phyloP scores from a whole-genome alignment of 148 eudicot genomes.

The Persicaria tinctoria region DNA sequence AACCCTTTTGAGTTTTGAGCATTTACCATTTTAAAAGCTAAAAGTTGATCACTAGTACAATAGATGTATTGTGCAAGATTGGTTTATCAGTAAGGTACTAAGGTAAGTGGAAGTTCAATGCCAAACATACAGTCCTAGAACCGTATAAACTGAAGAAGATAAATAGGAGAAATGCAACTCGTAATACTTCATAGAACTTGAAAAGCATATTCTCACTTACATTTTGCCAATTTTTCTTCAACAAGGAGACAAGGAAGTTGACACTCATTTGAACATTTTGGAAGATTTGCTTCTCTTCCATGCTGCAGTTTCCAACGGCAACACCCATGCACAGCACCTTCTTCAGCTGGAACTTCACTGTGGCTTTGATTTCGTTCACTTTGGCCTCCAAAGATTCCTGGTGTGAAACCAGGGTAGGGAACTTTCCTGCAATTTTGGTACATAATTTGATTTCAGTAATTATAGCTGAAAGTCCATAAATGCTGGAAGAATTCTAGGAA shows the following conservation, averaged over 20 bases:
- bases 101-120: no score
- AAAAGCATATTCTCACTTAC: neutral
- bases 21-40: no score
- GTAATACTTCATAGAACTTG: neutral
- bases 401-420: conserved; percentile 4
- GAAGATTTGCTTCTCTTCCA: conserved; percentile 7
- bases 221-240: conserved; percentile 7
- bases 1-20: no score
- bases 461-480: no score
- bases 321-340: conserved; percentile 8
- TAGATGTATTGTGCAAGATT: no score
- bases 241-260: conserved; percentile 1
- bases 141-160: neutral
- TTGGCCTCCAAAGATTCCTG: conserved; percentile 6
- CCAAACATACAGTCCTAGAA: no score
- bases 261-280: conserved; percentile 5
- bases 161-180: no score
- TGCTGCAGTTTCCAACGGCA: conserved; percentile 7
- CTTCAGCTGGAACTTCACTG: conserved; percentile 7
- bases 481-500: no score
- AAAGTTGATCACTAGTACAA: no score
- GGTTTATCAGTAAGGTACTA: no score
- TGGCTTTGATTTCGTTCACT: conserved; percentile 3
- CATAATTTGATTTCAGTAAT: neutral
- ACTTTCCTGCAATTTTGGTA: conserved; percentile 1